Evolutionary conservation across 2,329 filamentous ascomycete species (phyloP), one percentile per base, ranked within the genome.

Genomic region (Chaetothyriales sp.): DNA sequence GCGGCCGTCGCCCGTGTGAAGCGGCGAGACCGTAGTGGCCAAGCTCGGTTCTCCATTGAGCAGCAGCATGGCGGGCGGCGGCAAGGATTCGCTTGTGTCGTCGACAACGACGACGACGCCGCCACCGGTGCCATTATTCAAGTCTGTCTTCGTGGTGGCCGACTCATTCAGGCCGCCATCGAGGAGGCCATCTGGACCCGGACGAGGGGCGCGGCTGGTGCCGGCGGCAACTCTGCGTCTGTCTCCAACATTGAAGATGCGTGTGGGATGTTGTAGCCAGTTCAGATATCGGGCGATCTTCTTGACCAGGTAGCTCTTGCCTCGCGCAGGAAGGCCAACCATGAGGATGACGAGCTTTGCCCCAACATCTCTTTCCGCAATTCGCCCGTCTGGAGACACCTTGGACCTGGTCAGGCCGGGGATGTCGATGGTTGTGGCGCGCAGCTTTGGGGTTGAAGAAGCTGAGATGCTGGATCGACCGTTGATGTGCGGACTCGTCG

Each of bases 281-380:
- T 94, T 90, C 48, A 98, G 73, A 66, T 97, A 98, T 56, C 92
- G 80, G 54, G 92, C 86, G 57, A 98, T 79, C 72, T 98, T 98
- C 75, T 97, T 97, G 56, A 92, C 97, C 63, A 98, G 94, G 70
- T 98, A 98, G 51, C 89, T 95, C 72, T 98, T 98, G 65, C 92
- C 92, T 63, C 92, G 78, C 8, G 92, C 92, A 2, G 92, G 92
- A 62, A 98, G 73, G 57, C 92, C 92, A 55, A 98, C 92, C 92
- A 98, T 98, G 66, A 98, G 82, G 63, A 98, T 94, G 65, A 97
- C 88, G 56, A 98, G 76, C 74, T 98, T 98, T 43, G 92, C 86
- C 48, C 89, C 92, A 48, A 98, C 86, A 76, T 98, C 92, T 64
- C 90, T 80, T 65, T 90, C 83, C 51, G 92, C 85, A 61, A 98